Conservation (phyloP, 192 early-diverging fungal species). For the Backusella morwellensis region DNA sequence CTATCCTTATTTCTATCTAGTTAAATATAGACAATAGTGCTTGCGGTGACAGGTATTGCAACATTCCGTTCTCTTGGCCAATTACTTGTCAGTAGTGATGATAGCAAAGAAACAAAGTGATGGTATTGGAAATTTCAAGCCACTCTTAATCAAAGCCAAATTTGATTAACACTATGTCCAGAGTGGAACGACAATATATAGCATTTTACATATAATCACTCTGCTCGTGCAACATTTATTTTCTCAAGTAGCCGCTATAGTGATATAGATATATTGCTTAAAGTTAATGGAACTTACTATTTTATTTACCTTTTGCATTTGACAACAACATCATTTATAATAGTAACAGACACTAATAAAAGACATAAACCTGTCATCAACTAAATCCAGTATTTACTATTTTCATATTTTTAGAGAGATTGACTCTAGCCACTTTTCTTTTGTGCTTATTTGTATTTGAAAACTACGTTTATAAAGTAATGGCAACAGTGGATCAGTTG, state of each 20-base stretch:
- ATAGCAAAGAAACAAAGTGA: too few species aligned
- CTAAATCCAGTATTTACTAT: not conserved
- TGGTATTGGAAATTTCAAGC: too few species aligned
- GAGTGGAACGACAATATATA: not conserved
- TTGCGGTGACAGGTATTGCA: not conserved
- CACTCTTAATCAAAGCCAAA: too few species aligned
- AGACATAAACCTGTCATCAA: not conserved
- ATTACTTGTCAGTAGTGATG: not conserved
- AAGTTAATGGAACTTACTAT: not conserved
- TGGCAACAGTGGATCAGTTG: too few species aligned
- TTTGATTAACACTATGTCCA: not conserved
- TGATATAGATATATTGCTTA: too few species aligned
- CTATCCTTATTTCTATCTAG: not conserved
- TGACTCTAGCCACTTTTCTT: too few species aligned
- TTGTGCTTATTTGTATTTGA: too few species aligned
- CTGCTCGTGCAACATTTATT: not conserved
- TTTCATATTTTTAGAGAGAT: too few species aligned
- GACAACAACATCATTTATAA: not conserved
- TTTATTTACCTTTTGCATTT: not conserved
- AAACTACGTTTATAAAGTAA: too few species aligned
- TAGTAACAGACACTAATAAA: not conserved
- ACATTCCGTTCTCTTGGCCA: not conserved
- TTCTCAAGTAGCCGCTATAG: not conserved
- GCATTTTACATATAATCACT: not conserved
- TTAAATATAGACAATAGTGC: not conserved